Percentiles rank a stretch among this genome's conserved stretches.
Conservation (phyloP, 2,329 filamentous ascomycete species). For the Rhynchosporium secalis region DNA sequence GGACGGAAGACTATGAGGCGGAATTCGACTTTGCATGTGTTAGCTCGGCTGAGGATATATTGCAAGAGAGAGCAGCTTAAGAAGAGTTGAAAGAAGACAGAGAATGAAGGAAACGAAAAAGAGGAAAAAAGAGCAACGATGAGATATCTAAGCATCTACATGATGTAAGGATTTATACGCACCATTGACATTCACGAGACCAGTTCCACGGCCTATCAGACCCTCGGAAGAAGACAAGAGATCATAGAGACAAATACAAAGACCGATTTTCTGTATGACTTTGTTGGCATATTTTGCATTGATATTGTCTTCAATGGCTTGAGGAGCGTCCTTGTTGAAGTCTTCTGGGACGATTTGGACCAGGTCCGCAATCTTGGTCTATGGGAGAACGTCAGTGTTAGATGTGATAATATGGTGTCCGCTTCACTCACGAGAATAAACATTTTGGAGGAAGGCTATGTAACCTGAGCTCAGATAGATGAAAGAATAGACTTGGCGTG, state of each 20-base stretch:
- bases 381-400: slow-evolving; percentile 18
- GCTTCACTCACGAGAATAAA: slow-evolving; percentile 49
- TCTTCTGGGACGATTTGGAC: slow-evolving; percentile 90
- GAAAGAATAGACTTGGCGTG: not conserved
- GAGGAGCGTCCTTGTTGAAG: slow-evolving; percentile 77
- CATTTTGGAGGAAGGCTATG: slow-evolving; percentile 39
- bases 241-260: slow-evolving; percentile 93
- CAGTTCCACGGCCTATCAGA: slow-evolving; percentile 87
- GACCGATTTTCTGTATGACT: slow-evolving; percentile 88
- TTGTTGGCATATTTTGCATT: slow-evolving; percentile 97
- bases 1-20: slow-evolving; percentile 91
- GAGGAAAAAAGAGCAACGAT: too few relatives aligned
- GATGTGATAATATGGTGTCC: not conserved
- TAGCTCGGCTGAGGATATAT: slow-evolving; percentile 1
- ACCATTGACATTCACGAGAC: slow-evolving; percentile 93
- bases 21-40: slow-evolving; percentile 72
- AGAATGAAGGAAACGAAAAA: not conserved
- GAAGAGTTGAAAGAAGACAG: not conserved
- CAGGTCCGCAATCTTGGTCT: slow-evolving; percentile 94
- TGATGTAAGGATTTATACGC: slow-evolving; percentile 31
- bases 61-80: not conserved
- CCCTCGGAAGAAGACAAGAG: slow-evolving; percentile 87
- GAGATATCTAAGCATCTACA: too few relatives aligned
- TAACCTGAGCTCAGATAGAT: too few relatives aligned
- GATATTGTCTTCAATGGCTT: slow-evolving; percentile 93